A percentile compares a stretch with the other conserved stretches of the same genome.
These are phyloP conservation scores for Metschnikowia sp. DNA, from an alignment of 805 yeast genomes.

Conservation along the genomic window DNA sequence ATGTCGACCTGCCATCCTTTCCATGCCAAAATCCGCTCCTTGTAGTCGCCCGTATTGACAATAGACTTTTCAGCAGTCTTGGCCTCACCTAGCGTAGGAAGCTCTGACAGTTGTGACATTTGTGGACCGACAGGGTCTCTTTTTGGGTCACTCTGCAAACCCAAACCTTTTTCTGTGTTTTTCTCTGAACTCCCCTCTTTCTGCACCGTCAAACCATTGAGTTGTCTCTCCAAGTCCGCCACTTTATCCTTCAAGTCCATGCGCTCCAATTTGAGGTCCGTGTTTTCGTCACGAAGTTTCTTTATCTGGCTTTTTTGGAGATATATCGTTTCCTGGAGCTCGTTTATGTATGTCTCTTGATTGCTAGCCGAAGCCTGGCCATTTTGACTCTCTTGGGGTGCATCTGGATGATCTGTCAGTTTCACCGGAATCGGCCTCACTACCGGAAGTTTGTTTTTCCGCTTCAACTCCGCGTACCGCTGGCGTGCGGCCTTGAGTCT, in stretches of 20 bases:
- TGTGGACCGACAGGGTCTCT: too few species aligned
- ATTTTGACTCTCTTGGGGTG: too few species aligned
- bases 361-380: background rate
- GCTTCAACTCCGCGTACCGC: slow-evolving; percentile 66
- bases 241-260: slow-evolving; percentile 39
- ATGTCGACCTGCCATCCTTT: slow-evolving; percentile 84
- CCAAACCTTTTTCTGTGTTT: background rate
- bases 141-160: too few species aligned
- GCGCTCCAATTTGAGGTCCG: slow-evolving; percentile 36
- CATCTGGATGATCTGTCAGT: background rate
- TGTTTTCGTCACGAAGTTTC: slow-evolving; percentile 39
- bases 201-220: slow-evolving; percentile 14
- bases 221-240: slow-evolving; percentile 25
- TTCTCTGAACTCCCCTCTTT: background rate
- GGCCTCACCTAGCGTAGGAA: too few species aligned
- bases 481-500: slow-evolving; percentile 73
- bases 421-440: background rate
- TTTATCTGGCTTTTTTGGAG: slow-evolving; percentile 34
- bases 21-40: slow-evolving; percentile 66
- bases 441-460: slow-evolving; percentile 26
- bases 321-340: slow-evolving; percentile 25
- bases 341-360: background rate
- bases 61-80: too few species aligned
- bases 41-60: slow-evolving; percentile 44
- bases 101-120: too few species aligned